Base-by-base conservation (phyloP, 2,329 filamentous ascomycete species). In the Cercospora sp. region DNA sequence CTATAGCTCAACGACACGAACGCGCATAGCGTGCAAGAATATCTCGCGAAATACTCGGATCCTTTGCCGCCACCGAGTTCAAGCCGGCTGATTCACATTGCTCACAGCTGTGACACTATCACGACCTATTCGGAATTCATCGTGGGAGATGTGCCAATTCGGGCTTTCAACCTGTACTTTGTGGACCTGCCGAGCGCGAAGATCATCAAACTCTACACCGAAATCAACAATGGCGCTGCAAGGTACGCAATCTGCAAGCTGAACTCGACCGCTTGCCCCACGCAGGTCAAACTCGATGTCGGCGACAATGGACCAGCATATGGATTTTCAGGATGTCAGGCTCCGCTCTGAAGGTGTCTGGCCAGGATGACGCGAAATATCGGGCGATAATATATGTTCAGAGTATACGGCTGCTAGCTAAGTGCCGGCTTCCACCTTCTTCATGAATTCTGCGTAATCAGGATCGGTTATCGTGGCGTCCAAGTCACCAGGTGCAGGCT, bases 401-500 rank as follows among this genome's bases (percentile, higher is more conserved):
- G 26, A 28, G 26, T 30, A 7, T 7, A 30, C 28, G 28, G 6
- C 28, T 30, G 28, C 28, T 24, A 51, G 13, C 49, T 53, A 53
- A 53, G 49, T 10, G 28, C 45, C 51, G 24, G 18, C 62, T 43
- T 65, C 62, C 24, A 24, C 51, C 51, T 70, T 68, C 57, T 66
- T 70, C 21, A 71, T 67, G 37, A 67, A 67, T 24, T 70, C 68
- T 18, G 49, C 24, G 51, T 71, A 73, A 24, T 68, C 72, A 18
- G 72, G 72, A 63, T 73, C 72, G 24, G 49, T 21, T 12, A 73
- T 68, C 16, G 63, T 73, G 3, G 83, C 68, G 61, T 83, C 81
- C 43, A 80, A 75, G 2, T 71, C 74, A 37, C 76, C 77, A 10
- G 73, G 69, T 1, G 74, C 78, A 62, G 75, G 76, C 59, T 76